These are phyloP conservation scores for Diaporthe citri DNA, from an alignment of 2,329 filamentous ascomycete genomes.

Conservation along the genomic window DNA sequence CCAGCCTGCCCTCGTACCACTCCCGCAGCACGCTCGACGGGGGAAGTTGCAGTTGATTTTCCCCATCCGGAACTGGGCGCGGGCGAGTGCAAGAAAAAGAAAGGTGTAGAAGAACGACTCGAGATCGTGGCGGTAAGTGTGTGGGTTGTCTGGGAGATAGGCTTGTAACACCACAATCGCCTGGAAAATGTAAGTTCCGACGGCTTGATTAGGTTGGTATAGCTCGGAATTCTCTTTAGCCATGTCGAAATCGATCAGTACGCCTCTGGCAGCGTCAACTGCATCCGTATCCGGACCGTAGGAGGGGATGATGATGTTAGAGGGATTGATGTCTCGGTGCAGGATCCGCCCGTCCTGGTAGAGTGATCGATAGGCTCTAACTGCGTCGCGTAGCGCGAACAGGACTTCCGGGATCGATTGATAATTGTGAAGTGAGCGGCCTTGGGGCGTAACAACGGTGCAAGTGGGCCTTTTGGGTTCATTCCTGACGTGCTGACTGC, in stretches of 20 bases:
- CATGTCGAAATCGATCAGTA: slow-evolving; percentile 52
- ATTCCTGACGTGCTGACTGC: background rate
- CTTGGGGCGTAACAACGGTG: slow-evolving; percentile 41
- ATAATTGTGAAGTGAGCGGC: slow-evolving; percentile 47
- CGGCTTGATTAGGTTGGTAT: slow-evolving; percentile 44
- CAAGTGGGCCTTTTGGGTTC: background rate
- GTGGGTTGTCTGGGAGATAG: slow-evolving; percentile 44
- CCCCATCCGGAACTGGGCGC: background rate
- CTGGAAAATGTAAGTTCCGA: slow-evolving; percentile 51
- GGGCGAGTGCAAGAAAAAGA: slow-evolving; percentile 1
- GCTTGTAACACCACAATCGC: slow-evolving; percentile 47
- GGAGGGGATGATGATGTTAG: slow-evolving; percentile 53
- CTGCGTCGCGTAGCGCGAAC: slow-evolving; percentile 49
- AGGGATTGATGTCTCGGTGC: slow-evolving; percentile 52
- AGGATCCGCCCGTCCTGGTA: slow-evolving; percentile 50
- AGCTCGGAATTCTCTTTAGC: slow-evolving; percentile 45
- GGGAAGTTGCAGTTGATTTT: slow-evolving; percentile 3
- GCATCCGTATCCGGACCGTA: slow-evolving; percentile 34
- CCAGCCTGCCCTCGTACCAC: background rate
- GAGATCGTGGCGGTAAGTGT: slow-evolving; percentile 48
- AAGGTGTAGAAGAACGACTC: slow-evolving; percentile 39
- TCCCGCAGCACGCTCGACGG: background rate
- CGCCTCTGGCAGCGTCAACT: slow-evolving; percentile 45
- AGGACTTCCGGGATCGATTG: slow-evolving; percentile 49
- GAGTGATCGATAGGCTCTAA: slow-evolving; percentile 53